These are phyloP conservation scores for Copromyces sp. DNA, from an alignment of 495 filamentous ascomycete genomes.

Conservation along the genomic window DNA sequence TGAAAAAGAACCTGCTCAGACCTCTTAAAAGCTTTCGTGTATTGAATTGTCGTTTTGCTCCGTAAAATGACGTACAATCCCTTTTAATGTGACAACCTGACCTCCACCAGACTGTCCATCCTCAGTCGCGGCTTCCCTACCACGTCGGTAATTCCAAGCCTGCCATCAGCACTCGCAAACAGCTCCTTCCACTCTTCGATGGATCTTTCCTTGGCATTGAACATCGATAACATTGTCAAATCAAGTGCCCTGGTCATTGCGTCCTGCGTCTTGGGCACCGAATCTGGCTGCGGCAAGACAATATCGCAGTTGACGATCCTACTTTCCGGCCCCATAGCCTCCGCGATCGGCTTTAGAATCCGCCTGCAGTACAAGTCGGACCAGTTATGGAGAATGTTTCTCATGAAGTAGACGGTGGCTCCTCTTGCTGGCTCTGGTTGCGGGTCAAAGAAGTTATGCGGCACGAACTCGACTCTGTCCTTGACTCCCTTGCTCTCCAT, in stretches of 20 bases:
- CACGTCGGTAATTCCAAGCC: slow-evolving; percentile 3
- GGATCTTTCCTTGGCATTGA: slow-evolving; percentile 10
- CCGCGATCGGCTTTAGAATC: slow-evolving; percentile 26
- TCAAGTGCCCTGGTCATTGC: slow-evolving; percentile 7
- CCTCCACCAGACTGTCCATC: slow-evolving; percentile 9
- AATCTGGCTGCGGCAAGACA: slow-evolving; percentile 19
- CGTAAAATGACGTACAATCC: neutral
- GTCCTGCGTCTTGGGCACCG: slow-evolving; percentile 5
- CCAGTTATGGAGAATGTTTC: slow-evolving; percentile 37
- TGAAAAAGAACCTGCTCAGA: neutral
- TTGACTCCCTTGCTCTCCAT: neutral
- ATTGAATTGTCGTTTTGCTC: neutral
- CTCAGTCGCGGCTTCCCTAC: slow-evolving; percentile 7
- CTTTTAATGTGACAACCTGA: neutral
- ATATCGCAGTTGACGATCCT: slow-evolving; percentile 27
- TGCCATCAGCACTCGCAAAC: slow-evolving; percentile 6
- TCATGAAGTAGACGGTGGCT: slow-evolving; percentile 29
- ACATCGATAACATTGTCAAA: slow-evolving; percentile 10
- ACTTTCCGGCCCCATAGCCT: slow-evolving; percentile 23
- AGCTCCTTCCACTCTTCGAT: slow-evolving; percentile 8
- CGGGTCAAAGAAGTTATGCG: slow-evolving; percentile 29
- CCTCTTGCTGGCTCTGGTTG: slow-evolving; percentile 20
- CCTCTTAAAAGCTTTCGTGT: neutral
- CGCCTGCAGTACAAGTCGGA: slow-evolving; percentile 22
- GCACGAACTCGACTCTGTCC: slow-evolving; percentile 17